Base-by-base conservation (phyloP, 2,329 filamentous ascomycete genomes). In the Penicillium sp. region DNA sequence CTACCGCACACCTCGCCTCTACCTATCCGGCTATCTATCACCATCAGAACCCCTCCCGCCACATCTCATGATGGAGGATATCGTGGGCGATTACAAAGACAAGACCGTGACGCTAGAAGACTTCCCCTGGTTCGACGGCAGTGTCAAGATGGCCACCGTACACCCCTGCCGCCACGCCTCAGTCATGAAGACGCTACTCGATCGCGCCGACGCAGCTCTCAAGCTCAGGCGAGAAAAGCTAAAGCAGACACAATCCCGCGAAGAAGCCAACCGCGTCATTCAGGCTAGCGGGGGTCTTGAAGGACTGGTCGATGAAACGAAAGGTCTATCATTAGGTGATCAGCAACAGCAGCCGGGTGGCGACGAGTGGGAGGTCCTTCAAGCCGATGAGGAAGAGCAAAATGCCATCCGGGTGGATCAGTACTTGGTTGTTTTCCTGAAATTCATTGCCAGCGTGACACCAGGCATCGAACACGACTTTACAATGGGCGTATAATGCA, bases 381-480 rank as follows among this genome's bases (percentile, higher is more conserved):
- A 82, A 43, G 78, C 76, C 21, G 75, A 75, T 20, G 76, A 77
- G 45, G 74, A 77, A 41, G 75, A 77, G 18, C 70, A 78, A 50
- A 71, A 75, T 46, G 77, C 77, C 7, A 79, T 79, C 51, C 67
- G 77, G 9, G 77, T 79, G 30, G 77, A 80, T 62, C 77, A 80
- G 65, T 80, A 80, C 64, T 58, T 80, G 54, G 77, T 80, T 41
- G 77, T 80, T 13, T 80, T 80, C 61, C 62, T 80, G 54, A 80
- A 80, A 81, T 90, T 90, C 72, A 90, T 90, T 78, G 86, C 88
- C 27, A 94, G 88, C 64, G 94, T 99, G 37, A 97, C 93, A 13
- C 94, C 94, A 5, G 92, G 92, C 41, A 97, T 99, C 72, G 93
- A 97, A 75, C 91, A 97, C 72, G 93, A 97, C 71, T 97, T 95